Evolutionary conservation across 305 asterid species (phyloP).

Genomic region (Solanum hybrid): DNA sequence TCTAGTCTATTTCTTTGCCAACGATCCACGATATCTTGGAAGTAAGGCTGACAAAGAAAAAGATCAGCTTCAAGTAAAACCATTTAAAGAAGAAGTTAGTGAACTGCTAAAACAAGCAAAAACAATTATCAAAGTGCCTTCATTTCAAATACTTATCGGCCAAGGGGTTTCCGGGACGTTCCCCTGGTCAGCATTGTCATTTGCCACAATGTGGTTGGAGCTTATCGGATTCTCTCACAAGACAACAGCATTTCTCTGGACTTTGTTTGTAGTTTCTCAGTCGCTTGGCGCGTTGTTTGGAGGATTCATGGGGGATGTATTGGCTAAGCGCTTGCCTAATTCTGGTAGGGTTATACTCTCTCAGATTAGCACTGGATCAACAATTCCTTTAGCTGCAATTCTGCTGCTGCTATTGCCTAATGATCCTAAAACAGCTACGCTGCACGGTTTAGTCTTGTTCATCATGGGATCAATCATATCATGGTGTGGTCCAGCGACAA

Average conservation of each 20-base stretch:
- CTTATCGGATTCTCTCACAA: slow-evolving; percentile 75
- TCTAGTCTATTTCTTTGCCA: slow-evolving; percentile 46
- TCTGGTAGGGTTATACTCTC: slow-evolving; percentile 58
- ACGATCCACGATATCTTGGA: slow-evolving; percentile 45
- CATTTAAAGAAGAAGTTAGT: slow-evolving; percentile 35
- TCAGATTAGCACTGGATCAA: slow-evolving; percentile 48
- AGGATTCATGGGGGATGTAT: slow-evolving; percentile 65
- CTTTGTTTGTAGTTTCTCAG: slow-evolving; percentile 20
- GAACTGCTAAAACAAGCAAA: slow-evolving; percentile 54
- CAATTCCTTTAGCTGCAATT: slow-evolving; percentile 56
- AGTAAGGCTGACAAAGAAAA: neutral
- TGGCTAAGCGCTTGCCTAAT: slow-evolving; percentile 52
- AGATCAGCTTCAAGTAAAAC: slow-evolving; percentile 16
- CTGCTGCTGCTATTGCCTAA: slow-evolving; percentile 54
- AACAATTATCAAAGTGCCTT: slow-evolving; percentile 45
- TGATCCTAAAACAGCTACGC: slow-evolving; percentile 36
- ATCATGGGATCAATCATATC: slow-evolving; percentile 46
- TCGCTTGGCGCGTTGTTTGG: slow-evolving; percentile 67
- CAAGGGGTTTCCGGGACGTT: slow-evolving; percentile 74
- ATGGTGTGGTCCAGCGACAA: slow-evolving; percentile 79
- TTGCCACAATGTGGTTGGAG: slow-evolving; percentile 82
- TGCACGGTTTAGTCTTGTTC: slow-evolving; percentile 52
- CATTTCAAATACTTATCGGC: slow-evolving; percentile 61
- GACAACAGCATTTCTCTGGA: slow-evolving; percentile 48
- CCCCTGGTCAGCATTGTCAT: slow-evolving; percentile 73